Base-by-base conservation (phyloP, 192 early-diverging fungal genomes). In the Fimicolochytrium jonesii region DNA sequence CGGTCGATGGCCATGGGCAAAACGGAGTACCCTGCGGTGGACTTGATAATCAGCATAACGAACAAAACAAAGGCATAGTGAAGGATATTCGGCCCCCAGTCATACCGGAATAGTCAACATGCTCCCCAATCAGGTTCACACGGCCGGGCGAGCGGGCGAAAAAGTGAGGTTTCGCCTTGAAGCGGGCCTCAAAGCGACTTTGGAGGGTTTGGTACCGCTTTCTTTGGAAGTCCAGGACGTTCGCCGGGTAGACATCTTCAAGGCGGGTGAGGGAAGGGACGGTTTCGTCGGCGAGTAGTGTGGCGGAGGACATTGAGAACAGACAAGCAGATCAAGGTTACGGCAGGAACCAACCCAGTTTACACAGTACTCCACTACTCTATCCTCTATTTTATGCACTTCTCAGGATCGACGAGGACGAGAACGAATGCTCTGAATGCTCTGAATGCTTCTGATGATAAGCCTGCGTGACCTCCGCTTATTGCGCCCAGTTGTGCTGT, bases 81-180 rank as follows among this genome's bases (percentile, higher is more conserved):
- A n/a, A n/a, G n/a, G n/a, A n/a, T n/a, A n/a, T n/a, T n/a, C n/a
- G n/a, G n/a, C n/a, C n/a, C n/a, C n/a, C n/a, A n/a, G n/a, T n/a
- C n/a, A 41, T 9, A 23, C 93, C 94, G 62, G 86, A 88, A 77
- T 95, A 95, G 77, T 98, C 95, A 45, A 98, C 89, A 68, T 98
- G 95, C 68, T 98, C 95, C 33, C 94, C 95, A 67, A 97, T 97
- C 31, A 97, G 77, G 76, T 97, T 97, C 30, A 95, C 92, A n/a
- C 93, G 81, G 34, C 95, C 95, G 3, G 95, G 93, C 2, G 90
- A 86, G 30, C 95, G 86, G 34, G 87, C 90, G 48, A 90, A 85
- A 72, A 93, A 93, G 31, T 88, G 84, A 0, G 93, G 90, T 36
- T 68, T 54, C 46, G 62, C 53, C 46, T 85, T 83, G 42, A 73